phyloP scores from a whole-genome alignment of 352 stramenopile species.

The Pythium monospermum region DNA sequence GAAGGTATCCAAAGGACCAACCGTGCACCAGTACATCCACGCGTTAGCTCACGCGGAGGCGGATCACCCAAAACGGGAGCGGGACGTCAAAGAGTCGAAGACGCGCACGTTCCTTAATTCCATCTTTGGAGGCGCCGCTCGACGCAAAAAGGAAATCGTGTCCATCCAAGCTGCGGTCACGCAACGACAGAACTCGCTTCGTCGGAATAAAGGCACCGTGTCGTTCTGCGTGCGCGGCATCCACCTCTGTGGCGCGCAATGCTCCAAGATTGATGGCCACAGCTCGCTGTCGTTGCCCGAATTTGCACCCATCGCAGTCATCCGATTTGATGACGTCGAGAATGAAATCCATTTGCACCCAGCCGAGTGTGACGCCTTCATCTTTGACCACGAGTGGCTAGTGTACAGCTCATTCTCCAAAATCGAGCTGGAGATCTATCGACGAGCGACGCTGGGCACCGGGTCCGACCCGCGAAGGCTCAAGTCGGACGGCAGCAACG shows the following conservation, averaged over 20 bases:
- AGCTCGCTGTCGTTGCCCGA: slow-evolving; percentile 17
- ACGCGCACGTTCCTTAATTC: too few species aligned
- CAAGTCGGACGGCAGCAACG: slow-evolving; percentile 4
- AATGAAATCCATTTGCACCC: slow-evolving; percentile 20
- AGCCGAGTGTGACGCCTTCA: slow-evolving; percentile 12
- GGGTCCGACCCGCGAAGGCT: slow-evolving; percentile 12
- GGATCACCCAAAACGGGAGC: neutral
- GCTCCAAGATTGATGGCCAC: slow-evolving; percentile 27
- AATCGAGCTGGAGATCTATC: slow-evolving; percentile 25
- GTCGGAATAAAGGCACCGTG: slow-evolving; percentile 6
- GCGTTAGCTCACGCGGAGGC: neutral
- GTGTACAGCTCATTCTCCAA: slow-evolving; percentile 26
- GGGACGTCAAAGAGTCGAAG: neutral
- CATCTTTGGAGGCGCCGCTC: neutral
- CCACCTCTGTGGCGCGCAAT: slow-evolving; percentile 27
- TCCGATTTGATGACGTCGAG: slow-evolving; percentile 26
- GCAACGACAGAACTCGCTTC: neutral
- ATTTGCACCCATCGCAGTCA: slow-evolving; percentile 21
- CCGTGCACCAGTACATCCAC: neutral
- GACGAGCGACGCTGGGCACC: slow-evolving; percentile 4
- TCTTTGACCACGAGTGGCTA: slow-evolving; percentile 26
- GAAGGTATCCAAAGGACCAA: slow-evolving; percentile 12
- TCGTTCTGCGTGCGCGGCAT: slow-evolving; percentile 22
- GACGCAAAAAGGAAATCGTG: neutral
- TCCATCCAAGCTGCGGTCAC: neutral